Evolutionary conservation across 108 stramenopile genomes (phyloP), one percentile per base, ranked within the genome.

Genomic region (Skeletonema grethae): DNA sequence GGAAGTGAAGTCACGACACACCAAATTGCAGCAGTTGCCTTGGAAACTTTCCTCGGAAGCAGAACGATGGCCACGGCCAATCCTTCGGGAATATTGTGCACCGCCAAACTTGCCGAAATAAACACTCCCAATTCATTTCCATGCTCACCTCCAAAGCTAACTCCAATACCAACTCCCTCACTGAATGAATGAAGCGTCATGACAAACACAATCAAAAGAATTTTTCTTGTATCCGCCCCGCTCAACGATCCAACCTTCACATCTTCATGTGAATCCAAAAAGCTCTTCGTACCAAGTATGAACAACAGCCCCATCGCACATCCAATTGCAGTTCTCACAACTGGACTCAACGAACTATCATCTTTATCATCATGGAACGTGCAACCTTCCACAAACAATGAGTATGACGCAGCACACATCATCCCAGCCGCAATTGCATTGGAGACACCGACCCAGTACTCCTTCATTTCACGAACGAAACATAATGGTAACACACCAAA

Each of bases 51-150:
- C 25, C 93, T 70, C 32, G 98, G 96, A 53, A 97, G 62, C 67
- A 99, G 80, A 6, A 94, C 96, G 43, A 99, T 92, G 8, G 97
- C 96, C 76, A 98, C 97, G 6, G 99, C 99, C 62, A 99, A 75
- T 29, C 99, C 99, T 80, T 99, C 99, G 2, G 99, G 99, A 48
- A 99, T 87, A 84, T 99, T 99, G 85, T 99, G 99, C 1, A 98
- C 92, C 1, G 99, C 99, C 7, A 99, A 82, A 75, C 95, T 94
- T 11, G 95, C 90, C 59, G 93, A 95, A 61, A 99, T 98, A 67
- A 98, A 96, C 7, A 92, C 84, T 0, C 99, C 99, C 31, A 99
- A 79, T 61, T 93, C 88, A 56, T 84, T 85, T 16, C 97, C 97
- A 65, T 86, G 84, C 11, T 55, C 67, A 9, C 95, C 97, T 57